Conservation (phyloP, 2,329 filamentous ascomycete genomes). For the Parascedosporium putredinis region DNA sequence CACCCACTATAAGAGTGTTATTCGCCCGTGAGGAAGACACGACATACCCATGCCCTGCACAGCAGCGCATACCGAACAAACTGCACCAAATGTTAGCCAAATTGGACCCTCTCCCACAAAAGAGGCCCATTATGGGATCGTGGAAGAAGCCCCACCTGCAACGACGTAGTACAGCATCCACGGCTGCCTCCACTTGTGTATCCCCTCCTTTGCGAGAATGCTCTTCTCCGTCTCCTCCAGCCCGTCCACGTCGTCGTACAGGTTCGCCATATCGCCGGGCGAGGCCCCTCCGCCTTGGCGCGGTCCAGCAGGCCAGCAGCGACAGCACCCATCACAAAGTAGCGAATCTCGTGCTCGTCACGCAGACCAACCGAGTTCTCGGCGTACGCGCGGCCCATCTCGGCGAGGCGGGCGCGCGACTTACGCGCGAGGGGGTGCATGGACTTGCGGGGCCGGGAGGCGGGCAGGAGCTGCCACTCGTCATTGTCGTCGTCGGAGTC, state of each 20-base stretch:
- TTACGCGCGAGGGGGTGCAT: background rate
- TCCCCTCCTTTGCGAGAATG: constrained; percentile 48
- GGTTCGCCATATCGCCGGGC: background rate
- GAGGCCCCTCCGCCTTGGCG: background rate
- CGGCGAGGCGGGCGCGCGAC: background rate
- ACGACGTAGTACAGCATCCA: constrained; percentile 55
- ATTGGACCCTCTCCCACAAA: background rate
- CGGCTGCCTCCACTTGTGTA: constrained; percentile 60
- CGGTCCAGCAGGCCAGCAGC: constrained; percentile 1
- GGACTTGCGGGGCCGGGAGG: background rate
- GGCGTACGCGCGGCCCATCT: constrained; percentile 3
- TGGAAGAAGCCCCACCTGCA: constrained; percentile 26
- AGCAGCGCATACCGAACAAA: constrained; percentile 59
- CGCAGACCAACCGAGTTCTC: background rate
- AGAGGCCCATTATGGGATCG: no score
- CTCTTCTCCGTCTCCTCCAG: constrained; percentile 48
- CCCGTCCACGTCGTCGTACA: constrained; percentile 20
- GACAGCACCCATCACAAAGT: background rate
- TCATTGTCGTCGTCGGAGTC: constrained; percentile 5
- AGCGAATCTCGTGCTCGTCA: constrained; percentile 4
- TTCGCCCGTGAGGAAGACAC: no score
- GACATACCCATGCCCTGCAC: constrained; percentile 51
- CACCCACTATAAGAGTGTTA: no score
- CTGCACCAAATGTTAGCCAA: constrained; percentile 11
- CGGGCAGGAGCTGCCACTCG: constrained; percentile 4